Conservation (phyloP, 371 early-diverging fungal genomes). For the Haplosporangium sp. region DNA sequence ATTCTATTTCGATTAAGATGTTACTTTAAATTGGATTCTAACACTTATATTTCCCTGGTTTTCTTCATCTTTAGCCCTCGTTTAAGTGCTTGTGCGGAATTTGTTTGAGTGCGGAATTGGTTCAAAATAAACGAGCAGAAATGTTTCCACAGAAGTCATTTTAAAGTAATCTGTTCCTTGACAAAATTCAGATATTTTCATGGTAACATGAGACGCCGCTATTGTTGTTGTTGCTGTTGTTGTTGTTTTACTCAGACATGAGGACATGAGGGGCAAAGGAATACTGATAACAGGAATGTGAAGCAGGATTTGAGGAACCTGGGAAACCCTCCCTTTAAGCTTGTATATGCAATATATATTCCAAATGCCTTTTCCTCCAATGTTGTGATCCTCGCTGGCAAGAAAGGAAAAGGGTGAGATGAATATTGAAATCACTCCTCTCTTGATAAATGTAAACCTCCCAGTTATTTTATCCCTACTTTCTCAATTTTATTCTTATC, state of each 20-base stretch:
- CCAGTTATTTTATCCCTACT: neutral
- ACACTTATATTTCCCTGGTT: constrained; percentile 1
- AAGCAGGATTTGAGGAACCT: neutral
- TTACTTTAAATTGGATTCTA: neutral
- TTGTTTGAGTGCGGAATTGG: constrained; percentile 38
- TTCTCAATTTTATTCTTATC: neutral
- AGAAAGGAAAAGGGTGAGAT: neutral
- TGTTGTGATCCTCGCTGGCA: neutral
- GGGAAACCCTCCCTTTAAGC: neutral
- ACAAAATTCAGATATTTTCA: neutral
- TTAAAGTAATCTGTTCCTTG: neutral
- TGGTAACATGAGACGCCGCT: neutral
- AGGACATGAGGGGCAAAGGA: neutral
- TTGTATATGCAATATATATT: neutral
- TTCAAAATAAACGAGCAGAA: constrained; percentile 39
- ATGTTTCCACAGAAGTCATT: constrained; percentile 29
- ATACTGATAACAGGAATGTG: neutral
- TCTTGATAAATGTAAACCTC: neutral
- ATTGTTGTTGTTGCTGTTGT: neutral
- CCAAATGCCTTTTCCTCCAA: neutral
- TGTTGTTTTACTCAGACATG: neutral
- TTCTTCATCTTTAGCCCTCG: constrained; percentile 28
- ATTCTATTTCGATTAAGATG: neutral
- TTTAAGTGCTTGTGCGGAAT: constrained; percentile 31
- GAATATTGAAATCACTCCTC: neutral